Conservation (phyloP, 441 rosid genomes). For the Eruca vesicaria region DNA sequence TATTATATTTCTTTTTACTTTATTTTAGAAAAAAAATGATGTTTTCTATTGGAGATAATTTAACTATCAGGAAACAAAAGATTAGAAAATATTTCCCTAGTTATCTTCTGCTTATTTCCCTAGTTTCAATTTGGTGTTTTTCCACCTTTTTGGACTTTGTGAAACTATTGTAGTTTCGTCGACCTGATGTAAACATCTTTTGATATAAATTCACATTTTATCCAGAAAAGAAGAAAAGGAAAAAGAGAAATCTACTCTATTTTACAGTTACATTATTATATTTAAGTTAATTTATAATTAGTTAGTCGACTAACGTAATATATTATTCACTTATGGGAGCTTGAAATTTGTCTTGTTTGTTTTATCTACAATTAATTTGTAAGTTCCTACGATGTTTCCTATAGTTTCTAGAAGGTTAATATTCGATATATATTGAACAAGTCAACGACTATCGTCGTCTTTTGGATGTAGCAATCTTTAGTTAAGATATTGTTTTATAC, state of each 20-base stretch:
- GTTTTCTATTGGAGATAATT: no score
- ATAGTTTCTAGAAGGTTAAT: conserved; percentile 20
- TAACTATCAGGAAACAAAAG: no score
- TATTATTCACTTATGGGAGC: background rate
- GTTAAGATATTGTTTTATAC: conserved; percentile 27
- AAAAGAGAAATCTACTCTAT: background rate
- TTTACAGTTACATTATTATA: background rate
- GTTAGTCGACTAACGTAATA: background rate
- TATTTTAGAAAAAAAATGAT: no score
- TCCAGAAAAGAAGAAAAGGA: no score
- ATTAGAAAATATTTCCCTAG: no score
- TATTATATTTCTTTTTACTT: no score
- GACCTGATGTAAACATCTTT: no score
- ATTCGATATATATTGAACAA: conserved; percentile 13
- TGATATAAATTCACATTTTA: no score
- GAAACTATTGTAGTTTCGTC: no score
- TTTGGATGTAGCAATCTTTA: conserved; percentile 10
- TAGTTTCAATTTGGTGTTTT: no score
- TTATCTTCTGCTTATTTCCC: no score
- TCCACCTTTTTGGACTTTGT: no score
- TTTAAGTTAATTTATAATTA: background rate
- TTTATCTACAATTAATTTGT: conserved; percentile 9
- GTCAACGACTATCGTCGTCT: conserved; percentile 35
- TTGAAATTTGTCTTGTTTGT: background rate
- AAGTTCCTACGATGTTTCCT: conserved; percentile 28